phyloP scores from a whole-genome alignment of 768 basidiomycete genomes.

The Amanita phalloides region DNA sequence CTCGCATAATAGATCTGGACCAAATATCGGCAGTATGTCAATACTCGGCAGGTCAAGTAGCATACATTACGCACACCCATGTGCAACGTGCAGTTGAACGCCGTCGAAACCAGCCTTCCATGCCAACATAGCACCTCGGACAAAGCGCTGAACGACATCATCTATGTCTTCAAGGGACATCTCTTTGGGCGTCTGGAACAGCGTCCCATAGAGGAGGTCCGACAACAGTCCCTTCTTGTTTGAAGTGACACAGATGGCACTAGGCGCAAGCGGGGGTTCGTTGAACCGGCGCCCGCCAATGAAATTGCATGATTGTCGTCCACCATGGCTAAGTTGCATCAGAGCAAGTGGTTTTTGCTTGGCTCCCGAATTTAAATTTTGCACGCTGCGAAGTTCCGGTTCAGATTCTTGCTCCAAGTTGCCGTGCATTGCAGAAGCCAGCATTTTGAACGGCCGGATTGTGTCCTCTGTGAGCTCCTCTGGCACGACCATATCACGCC shows the following conservation, averaged over 20 bases:
- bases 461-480: slow-evolving; percentile 26
- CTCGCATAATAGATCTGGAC: background rate
- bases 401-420: background rate
- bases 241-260: slow-evolving; percentile 40
- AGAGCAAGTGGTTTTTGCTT: slow-evolving; percentile 38
- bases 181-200: slow-evolving; percentile 54
- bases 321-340: slow-evolving; percentile 76
- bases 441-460: slow-evolving; percentile 35
- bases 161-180: slow-evolving; percentile 56
- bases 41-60: background rate
- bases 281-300: slow-evolving; percentile 58
- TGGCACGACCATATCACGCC: slow-evolving; percentile 62
- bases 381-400: background rate
- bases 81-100: slow-evolving; percentile 73
- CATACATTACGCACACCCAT: slow-evolving; percentile 57
- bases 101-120: slow-evolving; percentile 73
- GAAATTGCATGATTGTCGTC: slow-evolving; percentile 73
- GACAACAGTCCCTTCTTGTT: slow-evolving; percentile 19
- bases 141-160: slow-evolving; percentile 48
- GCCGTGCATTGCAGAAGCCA: slow-evolving; percentile 43
- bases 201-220: slow-evolving; percentile 27
- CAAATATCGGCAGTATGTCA: background rate
- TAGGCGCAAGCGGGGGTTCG: slow-evolving; percentile 59
- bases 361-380: background rate
- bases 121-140: slow-evolving; percentile 56